Base-by-base conservation (phyloP, 208 protist genomes). In the Trypanosoma brucei region DNA sequence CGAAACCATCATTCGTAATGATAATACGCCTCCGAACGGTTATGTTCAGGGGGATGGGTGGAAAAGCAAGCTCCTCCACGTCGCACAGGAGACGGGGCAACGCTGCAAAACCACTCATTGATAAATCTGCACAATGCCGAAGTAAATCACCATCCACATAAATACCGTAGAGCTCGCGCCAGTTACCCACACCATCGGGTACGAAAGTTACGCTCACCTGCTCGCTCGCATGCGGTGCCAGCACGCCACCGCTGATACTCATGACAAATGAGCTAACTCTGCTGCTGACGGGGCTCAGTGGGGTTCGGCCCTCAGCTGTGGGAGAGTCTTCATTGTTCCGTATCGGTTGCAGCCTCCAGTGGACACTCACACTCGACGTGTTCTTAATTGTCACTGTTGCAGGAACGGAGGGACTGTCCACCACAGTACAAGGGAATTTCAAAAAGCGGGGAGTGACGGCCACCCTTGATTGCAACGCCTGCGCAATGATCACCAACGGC, bases 1-100 rank as follows among this genome's bases (percentile, higher is more conserved):
- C 92, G 76, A 97, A 98, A 45, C 96, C 95, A 31, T 97, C 84
- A 75, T 97, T 97, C 68, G 78, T 70, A 9, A 98, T 74, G 59
- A 76, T 65, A 57, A 98, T 80, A 14, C 82, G 86, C 14, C 83
- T 75, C 49, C 38, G 46, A 7, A 93, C 73, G 0, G 59, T 57
- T 6, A 96, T 64, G 37, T 86, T 89, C 6, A 97, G 77, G 1
- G 96, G 94, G 22, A 95, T 83, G 14, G 84, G 44, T 4, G 94
- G 93, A 42, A 98, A 91, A 31, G 93, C 63, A 33, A 98, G 70
- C 55, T 88, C 77, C 3, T 62, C 39, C 9, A 76, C 63, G 70
- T 96, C 90, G 68, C 92, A 90, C 14, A 74, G 59, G 55, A 98
- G 68, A 11, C 72, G 63, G 48, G 94, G 96, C n/a, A 80, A 58